Conservation (phyloP, 805 yeast genomes). For the Helenozyma rhizophorensis region DNA sequence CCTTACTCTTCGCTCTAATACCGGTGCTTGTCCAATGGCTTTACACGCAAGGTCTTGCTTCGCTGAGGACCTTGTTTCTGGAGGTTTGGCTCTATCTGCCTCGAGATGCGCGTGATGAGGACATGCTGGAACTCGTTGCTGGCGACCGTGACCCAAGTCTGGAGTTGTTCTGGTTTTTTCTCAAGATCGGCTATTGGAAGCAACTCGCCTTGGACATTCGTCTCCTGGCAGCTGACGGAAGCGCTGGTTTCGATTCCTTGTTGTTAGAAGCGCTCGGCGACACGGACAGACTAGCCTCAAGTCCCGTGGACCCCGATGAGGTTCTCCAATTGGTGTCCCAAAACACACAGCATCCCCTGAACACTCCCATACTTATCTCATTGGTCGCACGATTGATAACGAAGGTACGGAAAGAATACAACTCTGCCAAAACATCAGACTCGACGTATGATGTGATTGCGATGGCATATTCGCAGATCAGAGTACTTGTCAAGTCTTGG, state of each 20-base stretch:
- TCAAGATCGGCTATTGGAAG: slow-evolving; percentile 27
- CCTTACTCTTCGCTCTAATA: slow-evolving; percentile 25
- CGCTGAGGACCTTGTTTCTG: slow-evolving; percentile 9
- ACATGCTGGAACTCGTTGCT: slow-evolving; percentile 4
- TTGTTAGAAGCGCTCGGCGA: slow-evolving; percentile 20
- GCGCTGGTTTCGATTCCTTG: slow-evolving; percentile 20
- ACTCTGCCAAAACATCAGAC: slow-evolving; percentile 1
- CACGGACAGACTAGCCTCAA: slow-evolving; percentile 14
- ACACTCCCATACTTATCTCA: slow-evolving; percentile 8
- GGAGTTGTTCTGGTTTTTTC: slow-evolving; percentile 24
- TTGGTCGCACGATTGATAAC: slow-evolving; percentile 7
- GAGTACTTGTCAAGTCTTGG: slow-evolving; percentile 10
- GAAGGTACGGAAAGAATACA: neutral
- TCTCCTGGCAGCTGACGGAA: neutral
- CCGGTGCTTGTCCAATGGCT: slow-evolving; percentile 39
- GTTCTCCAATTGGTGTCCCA: slow-evolving; percentile 6
- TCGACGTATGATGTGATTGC: slow-evolving; percentile 14
- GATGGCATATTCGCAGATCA: slow-evolving; percentile 1
- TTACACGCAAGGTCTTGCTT: slow-evolving; percentile 17
- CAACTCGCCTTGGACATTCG: slow-evolving; percentile 11
- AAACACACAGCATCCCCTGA: slow-evolving; percentile 13
- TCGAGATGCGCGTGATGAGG: slow-evolving; percentile 9
- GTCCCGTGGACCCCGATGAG: slow-evolving; percentile 1
- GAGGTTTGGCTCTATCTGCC: slow-evolving; percentile 13
- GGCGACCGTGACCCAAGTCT: slow-evolving; percentile 8